These are phyloP conservation scores for Eucalyptus microcorys DNA, from an alignment of 345 rosid genomes.

Conservation along the genomic window DNA sequence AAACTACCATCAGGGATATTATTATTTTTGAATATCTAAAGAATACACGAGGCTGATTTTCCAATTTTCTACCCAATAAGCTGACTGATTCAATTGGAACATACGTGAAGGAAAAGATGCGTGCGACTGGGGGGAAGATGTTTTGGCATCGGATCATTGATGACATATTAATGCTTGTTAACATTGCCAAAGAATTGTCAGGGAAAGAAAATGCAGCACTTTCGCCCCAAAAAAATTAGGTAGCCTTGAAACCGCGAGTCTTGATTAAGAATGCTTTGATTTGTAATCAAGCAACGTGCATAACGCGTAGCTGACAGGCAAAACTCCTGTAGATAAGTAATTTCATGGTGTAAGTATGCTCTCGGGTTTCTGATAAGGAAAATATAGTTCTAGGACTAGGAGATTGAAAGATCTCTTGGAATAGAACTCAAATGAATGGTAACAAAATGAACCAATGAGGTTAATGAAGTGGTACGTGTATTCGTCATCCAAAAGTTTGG, in stretches of 20 bases:
- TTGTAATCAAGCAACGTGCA: neutral
- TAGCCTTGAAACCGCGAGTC: neutral
- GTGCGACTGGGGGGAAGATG: neutral
- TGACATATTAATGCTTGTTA: neutral
- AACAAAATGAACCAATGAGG: neutral
- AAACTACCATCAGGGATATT: neutral
- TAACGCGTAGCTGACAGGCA: accelerated
- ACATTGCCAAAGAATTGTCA: neutral
- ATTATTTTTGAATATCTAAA: neutral
- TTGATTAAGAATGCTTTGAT: neutral
- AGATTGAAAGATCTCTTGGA: neutral
- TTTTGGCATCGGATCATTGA: neutral
- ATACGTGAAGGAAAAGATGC: neutral
- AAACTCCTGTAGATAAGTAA: neutral
- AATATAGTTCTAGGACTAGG: neutral
- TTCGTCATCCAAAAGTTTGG: neutral
- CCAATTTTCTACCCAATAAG: neutral
- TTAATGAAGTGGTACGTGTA: neutral
- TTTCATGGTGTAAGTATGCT: accelerated
- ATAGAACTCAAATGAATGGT: neutral
- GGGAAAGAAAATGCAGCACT: neutral
- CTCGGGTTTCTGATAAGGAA: neutral
- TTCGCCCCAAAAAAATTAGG: neutral
- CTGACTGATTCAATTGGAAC: neutral
- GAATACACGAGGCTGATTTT: neutral